phyloP scores from a whole-genome alignment of 108 stramenopile species.

The Cyclostephanos tholiformis region DNA sequence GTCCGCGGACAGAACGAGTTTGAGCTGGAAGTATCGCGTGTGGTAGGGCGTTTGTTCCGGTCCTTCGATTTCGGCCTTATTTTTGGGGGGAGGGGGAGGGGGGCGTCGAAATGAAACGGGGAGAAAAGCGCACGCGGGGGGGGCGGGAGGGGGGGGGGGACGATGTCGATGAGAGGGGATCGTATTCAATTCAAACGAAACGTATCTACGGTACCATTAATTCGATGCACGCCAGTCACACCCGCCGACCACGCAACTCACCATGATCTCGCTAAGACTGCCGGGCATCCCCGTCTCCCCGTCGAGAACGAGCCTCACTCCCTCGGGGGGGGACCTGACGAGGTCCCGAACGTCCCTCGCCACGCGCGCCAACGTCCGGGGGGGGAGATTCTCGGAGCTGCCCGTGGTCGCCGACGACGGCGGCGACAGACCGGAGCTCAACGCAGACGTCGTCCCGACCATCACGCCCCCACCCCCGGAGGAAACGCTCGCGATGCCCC shows the following conservation, averaged over 20 bases:
- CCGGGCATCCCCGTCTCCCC: constrained; percentile 73
- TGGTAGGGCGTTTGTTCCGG: constrained; percentile 97
- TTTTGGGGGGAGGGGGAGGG: background rate
- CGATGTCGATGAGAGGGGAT: background rate
- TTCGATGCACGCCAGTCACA: too few species aligned
- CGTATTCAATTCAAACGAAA: too few species aligned
- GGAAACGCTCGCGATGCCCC: background rate
- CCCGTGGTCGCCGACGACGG: background rate
- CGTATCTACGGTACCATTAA: too few species aligned
- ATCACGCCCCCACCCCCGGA: background rate
- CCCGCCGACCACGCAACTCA: too few species aligned
- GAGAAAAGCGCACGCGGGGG: background rate
- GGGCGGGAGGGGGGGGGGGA: background rate
- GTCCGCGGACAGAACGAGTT: constrained; percentile 86
- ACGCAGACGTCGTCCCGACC: background rate
- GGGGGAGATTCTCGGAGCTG: constrained; percentile 82
- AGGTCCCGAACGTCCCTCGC: constrained; percentile 88
- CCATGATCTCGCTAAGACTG: constrained; percentile 77
- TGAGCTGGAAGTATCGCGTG: constrained; percentile 90
- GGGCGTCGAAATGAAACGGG: background rate
- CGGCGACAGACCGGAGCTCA: constrained; percentile 7
- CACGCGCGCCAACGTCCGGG: constrained; percentile 83
- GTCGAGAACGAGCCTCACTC: constrained; percentile 78
- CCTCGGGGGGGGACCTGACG: constrained; percentile 85
- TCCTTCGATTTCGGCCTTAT: constrained; percentile 91